Percentiles rank a stretch among this genome's conserved stretches.
phyloP scores from a whole-genome alignment of 352 stramenopile genomes.

The Pythium plurisporium region DNA sequence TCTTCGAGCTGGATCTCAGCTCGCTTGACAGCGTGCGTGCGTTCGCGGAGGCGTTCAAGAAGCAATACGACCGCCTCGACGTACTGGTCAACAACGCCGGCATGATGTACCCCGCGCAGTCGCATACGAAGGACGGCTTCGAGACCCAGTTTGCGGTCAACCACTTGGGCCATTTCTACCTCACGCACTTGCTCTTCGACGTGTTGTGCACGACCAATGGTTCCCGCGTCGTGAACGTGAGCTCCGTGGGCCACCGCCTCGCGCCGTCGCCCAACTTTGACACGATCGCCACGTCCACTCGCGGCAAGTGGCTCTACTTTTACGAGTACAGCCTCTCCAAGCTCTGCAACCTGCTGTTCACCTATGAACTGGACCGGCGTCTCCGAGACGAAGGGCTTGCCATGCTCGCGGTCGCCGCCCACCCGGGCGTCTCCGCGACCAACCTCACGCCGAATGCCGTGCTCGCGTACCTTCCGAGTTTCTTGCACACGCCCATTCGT shows the following conservation, averaged over 20 bases:
- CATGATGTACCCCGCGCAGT: not conserved
- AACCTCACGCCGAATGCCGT: slow-evolving; percentile 27
- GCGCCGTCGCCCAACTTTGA: slow-evolving; percentile 12
- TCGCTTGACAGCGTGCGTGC: slow-evolving; percentile 16
- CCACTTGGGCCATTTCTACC: slow-evolving; percentile 28
- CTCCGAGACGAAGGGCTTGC: slow-evolving; percentile 22
- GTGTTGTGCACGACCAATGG: slow-evolving; percentile 19
- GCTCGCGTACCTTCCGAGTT: slow-evolving; percentile 19
- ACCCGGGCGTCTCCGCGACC: slow-evolving; percentile 34
- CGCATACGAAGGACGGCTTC: slow-evolving; percentile 7
- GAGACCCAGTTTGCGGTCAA: slow-evolving; percentile 20
- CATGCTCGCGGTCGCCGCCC: slow-evolving; percentile 19
- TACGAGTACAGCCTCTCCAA: slow-evolving; percentile 29
- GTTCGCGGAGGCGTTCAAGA: slow-evolving; percentile 22
- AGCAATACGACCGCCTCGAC: slow-evolving; percentile 19
- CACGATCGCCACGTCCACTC: slow-evolving; percentile 1
- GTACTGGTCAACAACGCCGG: slow-evolving; percentile 33
- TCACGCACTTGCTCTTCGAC: slow-evolving; percentile 24
- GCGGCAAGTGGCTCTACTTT: slow-evolving; percentile 14
- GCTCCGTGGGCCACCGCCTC: slow-evolving; percentile 20
- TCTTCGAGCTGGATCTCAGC: slow-evolving; percentile 20
- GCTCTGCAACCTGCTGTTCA: slow-evolving; percentile 50
- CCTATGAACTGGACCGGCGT: slow-evolving; percentile 34
- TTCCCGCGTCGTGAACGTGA: slow-evolving; percentile 29
- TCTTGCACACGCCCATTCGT: slow-evolving; percentile 23